These are phyloP conservation scores for Triticum urartu DNA, from an alignment of 176 grass and related monocot genomes.

Conservation along the genomic window DNA sequence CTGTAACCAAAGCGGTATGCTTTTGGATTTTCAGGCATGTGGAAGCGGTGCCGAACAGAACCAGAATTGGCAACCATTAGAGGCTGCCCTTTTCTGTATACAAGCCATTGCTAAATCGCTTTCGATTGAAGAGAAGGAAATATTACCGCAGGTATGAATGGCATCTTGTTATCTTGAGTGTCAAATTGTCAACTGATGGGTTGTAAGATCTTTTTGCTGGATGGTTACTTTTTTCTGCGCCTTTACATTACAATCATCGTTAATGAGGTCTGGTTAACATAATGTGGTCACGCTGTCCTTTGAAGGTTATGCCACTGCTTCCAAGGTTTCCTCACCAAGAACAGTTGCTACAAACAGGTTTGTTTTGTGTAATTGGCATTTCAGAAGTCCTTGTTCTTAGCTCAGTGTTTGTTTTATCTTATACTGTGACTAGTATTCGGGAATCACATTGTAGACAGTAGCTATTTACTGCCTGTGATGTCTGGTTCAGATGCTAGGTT, in stretches of 20 bases:
- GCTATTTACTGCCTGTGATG: not conserved
- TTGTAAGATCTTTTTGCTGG: constrained; percentile 3
- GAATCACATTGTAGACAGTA: not conserved
- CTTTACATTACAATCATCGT: not conserved
- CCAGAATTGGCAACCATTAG: constrained; percentile 85
- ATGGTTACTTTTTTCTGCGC: not conserved
- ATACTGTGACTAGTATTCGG: constrained; percentile 5
- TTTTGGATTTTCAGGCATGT: constrained; percentile 64
- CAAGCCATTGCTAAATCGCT: constrained; percentile 88
- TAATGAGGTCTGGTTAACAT: constrained; percentile 6
- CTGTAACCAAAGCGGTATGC: not conserved
- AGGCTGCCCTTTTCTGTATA: constrained; percentile 92
- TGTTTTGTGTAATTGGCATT: constrained; percentile 22
- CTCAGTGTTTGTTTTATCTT: not conserved
- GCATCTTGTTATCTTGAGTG: not conserved
- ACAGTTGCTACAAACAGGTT: constrained; percentile 85
- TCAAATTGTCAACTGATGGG: not conserved
- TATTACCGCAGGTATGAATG: constrained; percentile 77
- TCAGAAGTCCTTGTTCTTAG: constrained; percentile 13
- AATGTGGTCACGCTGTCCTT: constrained; percentile 27
- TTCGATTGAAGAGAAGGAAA: constrained; percentile 73
- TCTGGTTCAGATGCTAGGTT: constrained; percentile 16
- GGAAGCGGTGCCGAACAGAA: constrained; percentile 51
- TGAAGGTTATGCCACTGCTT: constrained; percentile 84
- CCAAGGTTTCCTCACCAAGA: constrained; percentile 76